Evolutionary conservation across 331 rosid genomes (phyloP), one percentile per base, ranked within the genome.

Genomic region (Spiraea crenata): DNA sequence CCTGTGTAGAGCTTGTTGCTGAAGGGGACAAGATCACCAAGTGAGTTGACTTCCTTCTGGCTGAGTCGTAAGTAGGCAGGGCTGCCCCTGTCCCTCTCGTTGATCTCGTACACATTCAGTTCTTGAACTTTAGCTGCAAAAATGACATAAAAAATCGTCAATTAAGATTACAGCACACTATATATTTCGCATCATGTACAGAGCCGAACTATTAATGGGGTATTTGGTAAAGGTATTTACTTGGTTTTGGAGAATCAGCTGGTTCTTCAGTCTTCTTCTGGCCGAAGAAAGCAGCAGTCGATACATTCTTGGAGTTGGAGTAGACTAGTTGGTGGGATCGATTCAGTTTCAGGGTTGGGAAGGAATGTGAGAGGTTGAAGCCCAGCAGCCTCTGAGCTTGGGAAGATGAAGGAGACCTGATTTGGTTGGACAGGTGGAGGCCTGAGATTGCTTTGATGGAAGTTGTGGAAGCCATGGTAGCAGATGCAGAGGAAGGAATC

Each of bases 21-120:
- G 83, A 93, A 89, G 6, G 98, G 98, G 9, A 93, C 98, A 0
- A 93, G 82, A 48, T 93, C 97, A 7, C 98, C 98, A 0, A 93
- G 82, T 0, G 87, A 66, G 82, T 87, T 85, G 4, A 52, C 80
- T 0, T 76, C 2, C 16, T 84, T 93, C 37, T 83, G 75, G 80
- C 97, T 87, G 51, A 93, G 88, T 63, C 75, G 84, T 1, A 93
- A 90, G 77, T 76, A 78, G 40, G 96, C 98, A 9, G 98, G 98
- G 63, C 98, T 93, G 10, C 87, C 87, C 57, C 98, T 59, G 80
- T 93, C 98, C 20, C 89, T 82, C 81, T 93, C 98, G 39, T 93
- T 93, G 68, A 93, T 76, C 80, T 93, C 97, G 72, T 93, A 93
- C 48, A 87, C 88, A 77, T 1, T 70, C 0, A 93, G 86, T 75